Conservation (phyloP, 225 moss, liverwort and hornwort genomes). For the Pseudisothecium myosuroides region DNA sequence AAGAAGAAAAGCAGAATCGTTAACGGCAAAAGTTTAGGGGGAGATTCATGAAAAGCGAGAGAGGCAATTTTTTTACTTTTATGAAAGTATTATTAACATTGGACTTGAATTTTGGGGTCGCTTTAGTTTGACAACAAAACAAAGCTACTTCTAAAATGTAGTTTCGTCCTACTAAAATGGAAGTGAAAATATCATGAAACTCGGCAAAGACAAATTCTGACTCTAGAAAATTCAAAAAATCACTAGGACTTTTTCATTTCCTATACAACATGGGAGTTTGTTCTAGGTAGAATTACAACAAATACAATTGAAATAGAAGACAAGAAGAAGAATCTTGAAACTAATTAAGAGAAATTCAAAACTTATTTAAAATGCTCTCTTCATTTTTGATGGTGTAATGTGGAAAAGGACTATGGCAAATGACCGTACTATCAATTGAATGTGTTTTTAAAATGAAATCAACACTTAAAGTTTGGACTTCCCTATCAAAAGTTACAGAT, state of each 20-base stretch:
- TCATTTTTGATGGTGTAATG: neutral
- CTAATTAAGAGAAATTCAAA: neutral
- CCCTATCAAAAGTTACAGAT: no score
- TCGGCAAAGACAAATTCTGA: accelerated
- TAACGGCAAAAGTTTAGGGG: accelerated
- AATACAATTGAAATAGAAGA: accelerated
- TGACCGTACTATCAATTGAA: neutral
- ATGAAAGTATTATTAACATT: no score
- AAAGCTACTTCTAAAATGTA: accelerated
- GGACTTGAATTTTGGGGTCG: neutral
- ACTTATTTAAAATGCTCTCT: accelerated
- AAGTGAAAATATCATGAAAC: neutral
- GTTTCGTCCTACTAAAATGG: neutral
- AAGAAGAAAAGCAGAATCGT: accelerated
- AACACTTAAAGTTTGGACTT: no score
- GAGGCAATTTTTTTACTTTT: accelerated
- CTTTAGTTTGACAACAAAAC: no score
- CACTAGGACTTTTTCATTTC: accelerated
- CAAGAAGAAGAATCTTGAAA: neutral
- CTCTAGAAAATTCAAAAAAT: no score
- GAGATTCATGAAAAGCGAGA: accelerated
- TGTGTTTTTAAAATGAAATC: neutral
- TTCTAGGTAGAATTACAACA: neutral
- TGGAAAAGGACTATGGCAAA: neutral
- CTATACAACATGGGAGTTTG: neutral